Evolutionary conservation across 1,284 basidiomycete species (phyloP).

Genomic region (Rhodotorula sp.): DNA sequence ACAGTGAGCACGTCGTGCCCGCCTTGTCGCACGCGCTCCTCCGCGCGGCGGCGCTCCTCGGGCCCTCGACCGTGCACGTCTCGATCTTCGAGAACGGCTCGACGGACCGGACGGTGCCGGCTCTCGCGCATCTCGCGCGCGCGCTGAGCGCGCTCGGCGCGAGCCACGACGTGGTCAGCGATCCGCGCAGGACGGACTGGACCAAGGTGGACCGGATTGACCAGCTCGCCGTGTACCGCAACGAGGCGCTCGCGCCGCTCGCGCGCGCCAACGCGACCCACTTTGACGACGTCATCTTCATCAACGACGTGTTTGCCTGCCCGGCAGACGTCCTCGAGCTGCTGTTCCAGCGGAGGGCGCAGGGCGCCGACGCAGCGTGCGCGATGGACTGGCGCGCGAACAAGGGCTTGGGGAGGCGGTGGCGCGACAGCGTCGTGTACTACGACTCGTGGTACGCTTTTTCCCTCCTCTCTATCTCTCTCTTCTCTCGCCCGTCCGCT

Average conservation of each 20-base stretch:
- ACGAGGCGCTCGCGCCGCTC: constrained; percentile 51
- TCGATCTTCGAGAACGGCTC: constrained; percentile 49
- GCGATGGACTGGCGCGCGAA: constrained; percentile 51
- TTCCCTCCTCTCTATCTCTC: constrained; percentile 31
- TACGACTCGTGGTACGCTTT: constrained; percentile 56
- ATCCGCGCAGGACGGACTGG: constrained; percentile 36
- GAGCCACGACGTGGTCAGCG: constrained; percentile 30
- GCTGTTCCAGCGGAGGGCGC: constrained; percentile 52
- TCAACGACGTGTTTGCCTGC: constrained; percentile 56
- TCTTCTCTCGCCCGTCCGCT: neutral
- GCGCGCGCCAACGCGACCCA: constrained; percentile 28
- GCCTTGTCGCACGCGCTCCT: constrained; percentile 43
- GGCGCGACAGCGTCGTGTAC: constrained; percentile 49
- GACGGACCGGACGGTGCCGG: constrained; percentile 43
- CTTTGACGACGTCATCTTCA: constrained; percentile 53
- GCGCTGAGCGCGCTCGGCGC: constrained; percentile 24
- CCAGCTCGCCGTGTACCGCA: constrained; percentile 55
- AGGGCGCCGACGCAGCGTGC: constrained; percentile 55
- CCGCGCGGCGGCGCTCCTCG: constrained; percentile 38
- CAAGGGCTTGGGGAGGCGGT: constrained; percentile 6
- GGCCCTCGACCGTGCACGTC: constrained; percentile 40
- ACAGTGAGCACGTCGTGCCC: constrained; percentile 43
- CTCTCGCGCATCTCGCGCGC: constrained; percentile 33
- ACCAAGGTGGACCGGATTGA: constrained; percentile 39
- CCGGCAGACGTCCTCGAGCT: constrained; percentile 54